Evolutionary conservation across 2,329 filamentous ascomycete genomes (phyloP), one percentile per base, ranked within the genome.

Genomic region (Fusarium udum): DNA sequence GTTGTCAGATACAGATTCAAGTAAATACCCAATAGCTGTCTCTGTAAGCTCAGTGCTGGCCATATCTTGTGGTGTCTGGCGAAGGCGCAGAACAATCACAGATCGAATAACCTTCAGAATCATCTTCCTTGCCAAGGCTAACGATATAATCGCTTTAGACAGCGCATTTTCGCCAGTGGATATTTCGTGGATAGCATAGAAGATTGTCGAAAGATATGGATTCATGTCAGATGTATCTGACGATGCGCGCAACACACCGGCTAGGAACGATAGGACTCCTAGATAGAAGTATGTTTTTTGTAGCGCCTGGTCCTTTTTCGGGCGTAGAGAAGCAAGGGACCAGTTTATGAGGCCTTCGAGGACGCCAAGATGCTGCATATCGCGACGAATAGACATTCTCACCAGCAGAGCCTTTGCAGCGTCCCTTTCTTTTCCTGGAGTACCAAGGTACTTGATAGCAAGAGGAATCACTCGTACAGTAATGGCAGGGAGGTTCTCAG

Each of bases 351-450:
- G 84, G 5, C 87, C 86, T 51, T 90, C 83, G 39, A 96, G 85
- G 7, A 98, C 84, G 0, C 92, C 91, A 15, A 95, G 83, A 57
- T 89, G 85, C 81, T 95, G 93, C 94, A 98, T 97, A 80, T 99
- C 96, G 52, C 90, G 90, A 22, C 96, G 90, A 80, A 95, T 90
- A n/a, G 92, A 90, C 51, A 98, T 86, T 51, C 95, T 89, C 24
- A 97, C 93, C 13, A 99, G 86, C 31, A 98, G 86, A 6, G 90
- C 87, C 67, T 92, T 94, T n/a, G 96, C 95, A 15, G 95, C 94
- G 81, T 96, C 94, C 64, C 93, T 90, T 79, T 98, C 95, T 77
- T 97, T 98, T 0, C 95, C 94, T 0, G 95, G 88, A 2, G 89
- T 90, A 11, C 89, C 85, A 22, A 98, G 87, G 78, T 94, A 93